Percentiles rank a stretch among this genome's conserved stretches.
Conservation (phyloP, 306 rosid genomes). For the Dicorynia guianensis region DNA sequence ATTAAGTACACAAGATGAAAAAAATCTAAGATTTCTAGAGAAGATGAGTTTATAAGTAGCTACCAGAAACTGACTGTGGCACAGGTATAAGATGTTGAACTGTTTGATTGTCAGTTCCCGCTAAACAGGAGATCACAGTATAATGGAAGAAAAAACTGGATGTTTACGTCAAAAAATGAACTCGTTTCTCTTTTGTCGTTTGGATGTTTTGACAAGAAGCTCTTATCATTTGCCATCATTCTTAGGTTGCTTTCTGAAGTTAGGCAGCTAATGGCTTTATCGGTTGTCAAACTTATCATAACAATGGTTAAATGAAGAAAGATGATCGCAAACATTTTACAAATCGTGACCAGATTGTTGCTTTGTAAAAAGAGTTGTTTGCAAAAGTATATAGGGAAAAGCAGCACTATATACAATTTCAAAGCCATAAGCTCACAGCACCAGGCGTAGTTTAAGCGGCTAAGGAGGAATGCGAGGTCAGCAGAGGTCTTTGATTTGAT, state of each 20-base stretch:
- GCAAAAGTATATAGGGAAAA: slow-evolving; percentile 24
- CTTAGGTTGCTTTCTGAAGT: slow-evolving; percentile 20
- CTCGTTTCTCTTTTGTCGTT: slow-evolving; percentile 40
- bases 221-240: slow-evolving; percentile 39
- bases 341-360: slow-evolving; percentile 5
- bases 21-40: not conserved
- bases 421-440: not conserved
- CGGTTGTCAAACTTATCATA: slow-evolving; percentile 29
- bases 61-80: slow-evolving; percentile 33
- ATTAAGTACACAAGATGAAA: not conserved
- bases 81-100: slow-evolving; percentile 19
- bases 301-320: not conserved
- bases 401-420: not conserved
- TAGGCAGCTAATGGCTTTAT: not conserved
- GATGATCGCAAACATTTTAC: slow-evolving; percentile 21
- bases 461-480: too few species aligned
- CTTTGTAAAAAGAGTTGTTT: slow-evolving; percentile 29
- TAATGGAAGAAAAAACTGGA: slow-evolving; percentile 27
- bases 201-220: slow-evolving; percentile 23
- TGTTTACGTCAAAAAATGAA: slow-evolving; percentile 41
- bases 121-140: slow-evolving; percentile 43
- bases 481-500: not conserved
- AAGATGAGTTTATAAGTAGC: slow-evolving; percentile 17
- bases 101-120: slow-evolving; percentile 44
- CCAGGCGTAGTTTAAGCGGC: not conserved